Evolutionary conservation across 495 filamentous ascomycete species (phyloP).

Genomic region (Tuber microsphaerosporum): DNA sequence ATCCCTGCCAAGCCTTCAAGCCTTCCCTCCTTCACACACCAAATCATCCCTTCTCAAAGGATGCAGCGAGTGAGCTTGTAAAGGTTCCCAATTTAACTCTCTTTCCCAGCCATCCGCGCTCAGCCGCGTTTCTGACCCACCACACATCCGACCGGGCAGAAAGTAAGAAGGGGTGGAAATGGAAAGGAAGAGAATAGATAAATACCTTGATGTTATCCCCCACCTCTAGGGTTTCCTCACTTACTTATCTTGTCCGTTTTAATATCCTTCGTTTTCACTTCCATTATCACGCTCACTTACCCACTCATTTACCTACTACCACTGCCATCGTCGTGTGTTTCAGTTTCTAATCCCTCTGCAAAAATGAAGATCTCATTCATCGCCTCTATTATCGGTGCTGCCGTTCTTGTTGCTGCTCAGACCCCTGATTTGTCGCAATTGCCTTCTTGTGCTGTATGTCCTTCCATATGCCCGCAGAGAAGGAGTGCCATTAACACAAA

Average conservation of each 20-base stretch:
- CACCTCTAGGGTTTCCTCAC: not conserved
- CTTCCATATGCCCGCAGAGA: not conserved
- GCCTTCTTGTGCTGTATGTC: conserved; percentile 11
- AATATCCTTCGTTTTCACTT: conserved; percentile 1
- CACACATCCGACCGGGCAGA: not conserved
- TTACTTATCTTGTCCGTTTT: conserved; percentile 1
- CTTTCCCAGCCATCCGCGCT: not conserved
- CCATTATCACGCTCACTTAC: not conserved
- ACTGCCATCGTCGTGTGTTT: not conserved
- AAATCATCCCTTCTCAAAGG: not conserved
- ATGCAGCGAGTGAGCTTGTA: not conserved
- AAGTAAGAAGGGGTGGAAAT: not conserved
- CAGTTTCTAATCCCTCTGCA: conserved; percentile 10
- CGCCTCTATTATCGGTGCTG: conserved; percentile 14
- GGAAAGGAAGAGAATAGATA: not conserved
- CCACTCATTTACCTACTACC: not conserved
- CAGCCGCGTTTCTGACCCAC: not conserved
- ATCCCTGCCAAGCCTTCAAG: not conserved
- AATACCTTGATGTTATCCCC: not conserved
- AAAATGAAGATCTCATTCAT: conserved; percentile 46
- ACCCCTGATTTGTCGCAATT: not conserved
- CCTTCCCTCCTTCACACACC: not conserved
- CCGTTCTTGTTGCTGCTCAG: conserved; percentile 37
- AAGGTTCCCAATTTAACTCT: not conserved
- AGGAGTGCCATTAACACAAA: conserved; percentile 7